Percentiles rank a stretch among this genome's conserved stretches.
phyloP scores from a whole-genome alignment of 352 stramenopile genomes.

The Pythium inflatum region DNA sequence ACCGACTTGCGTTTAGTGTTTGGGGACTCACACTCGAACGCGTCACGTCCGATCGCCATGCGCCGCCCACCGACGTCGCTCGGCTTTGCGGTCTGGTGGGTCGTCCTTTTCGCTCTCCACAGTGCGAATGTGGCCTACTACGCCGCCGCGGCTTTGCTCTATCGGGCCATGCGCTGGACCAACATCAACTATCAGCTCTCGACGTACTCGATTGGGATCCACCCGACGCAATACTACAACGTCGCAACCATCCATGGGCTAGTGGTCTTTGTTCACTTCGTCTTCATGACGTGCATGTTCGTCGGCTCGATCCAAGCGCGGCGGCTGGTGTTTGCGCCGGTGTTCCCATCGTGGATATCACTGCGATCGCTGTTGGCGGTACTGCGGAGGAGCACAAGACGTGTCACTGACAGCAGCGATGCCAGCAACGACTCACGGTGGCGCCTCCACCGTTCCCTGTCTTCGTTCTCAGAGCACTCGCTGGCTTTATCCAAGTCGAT shows the following conservation, averaged over 20 bases:
- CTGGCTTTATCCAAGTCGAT: too few relatives aligned
- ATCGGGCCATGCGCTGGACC: neutral
- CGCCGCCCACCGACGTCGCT: too few relatives aligned
- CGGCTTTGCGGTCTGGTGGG: neutral
- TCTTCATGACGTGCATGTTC: neutral
- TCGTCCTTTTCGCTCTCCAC: neutral
- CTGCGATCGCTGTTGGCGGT: too few relatives aligned
- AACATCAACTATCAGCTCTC: neutral
- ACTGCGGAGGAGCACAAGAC: too few relatives aligned
- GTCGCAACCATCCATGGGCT: neutral
- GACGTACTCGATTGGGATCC: neutral
- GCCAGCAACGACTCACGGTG: too few relatives aligned
- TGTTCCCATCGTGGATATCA: neutral
- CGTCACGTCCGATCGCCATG: too few relatives aligned
- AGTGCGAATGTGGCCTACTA: neutral
- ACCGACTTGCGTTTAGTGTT: too few relatives aligned
- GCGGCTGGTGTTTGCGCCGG: neutral
- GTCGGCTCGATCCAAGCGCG: neutral
- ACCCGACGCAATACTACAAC: neutral
- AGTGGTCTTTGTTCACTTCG: neutral
- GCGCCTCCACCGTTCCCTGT: too few relatives aligned
- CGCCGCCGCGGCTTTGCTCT: neutral
- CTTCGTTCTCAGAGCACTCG: too few relatives aligned
- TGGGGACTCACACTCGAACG: too few relatives aligned
- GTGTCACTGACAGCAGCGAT: too few relatives aligned